Evolutionary conservation across 768 basidiomycete species (phyloP).

Genomic region (Grammothele lineata): DNA sequence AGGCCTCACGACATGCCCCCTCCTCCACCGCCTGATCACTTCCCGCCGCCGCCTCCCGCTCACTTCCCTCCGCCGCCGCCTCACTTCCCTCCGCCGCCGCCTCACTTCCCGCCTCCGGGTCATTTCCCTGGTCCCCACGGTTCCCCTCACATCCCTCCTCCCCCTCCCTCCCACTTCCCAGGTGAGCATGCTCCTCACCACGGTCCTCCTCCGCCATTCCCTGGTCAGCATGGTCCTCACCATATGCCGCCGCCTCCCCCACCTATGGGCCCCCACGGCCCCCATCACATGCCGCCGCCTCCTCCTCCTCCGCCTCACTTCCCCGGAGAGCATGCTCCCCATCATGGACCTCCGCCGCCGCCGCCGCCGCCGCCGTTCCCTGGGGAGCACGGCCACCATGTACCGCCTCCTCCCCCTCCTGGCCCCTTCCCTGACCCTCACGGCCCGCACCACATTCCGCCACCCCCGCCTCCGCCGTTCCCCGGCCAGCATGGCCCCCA

Average conservation of each 20-base stretch:
- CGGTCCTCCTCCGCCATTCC: background rate
- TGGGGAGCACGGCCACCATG: background rate
- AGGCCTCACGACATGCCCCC: background rate
- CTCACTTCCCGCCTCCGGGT: too few species aligned
- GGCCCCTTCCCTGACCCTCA: background rate
- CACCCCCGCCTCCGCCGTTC: background rate
- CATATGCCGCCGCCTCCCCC: background rate
- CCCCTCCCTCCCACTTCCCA: background rate
- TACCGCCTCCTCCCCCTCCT: slow-evolving; percentile 3
- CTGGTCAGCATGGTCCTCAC: background rate
- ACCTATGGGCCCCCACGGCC: background rate
- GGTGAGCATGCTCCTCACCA: too few species aligned
- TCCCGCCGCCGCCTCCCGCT: background rate
- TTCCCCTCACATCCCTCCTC: too few species aligned
- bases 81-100: too few species aligned
- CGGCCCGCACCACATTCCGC: background rate
- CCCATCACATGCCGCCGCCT: background rate
- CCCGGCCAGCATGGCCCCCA: too few species aligned
- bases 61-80: background rate
- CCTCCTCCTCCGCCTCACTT: background rate
- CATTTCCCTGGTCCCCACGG: too few species aligned
- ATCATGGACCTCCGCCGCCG: background rate
- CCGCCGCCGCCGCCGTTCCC: background rate
- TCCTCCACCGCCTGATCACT: background rate
- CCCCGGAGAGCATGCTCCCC: background rate